phyloP scores from a whole-genome alignment of 257 asterid species.

The Nicotiana obtusifolia region DNA sequence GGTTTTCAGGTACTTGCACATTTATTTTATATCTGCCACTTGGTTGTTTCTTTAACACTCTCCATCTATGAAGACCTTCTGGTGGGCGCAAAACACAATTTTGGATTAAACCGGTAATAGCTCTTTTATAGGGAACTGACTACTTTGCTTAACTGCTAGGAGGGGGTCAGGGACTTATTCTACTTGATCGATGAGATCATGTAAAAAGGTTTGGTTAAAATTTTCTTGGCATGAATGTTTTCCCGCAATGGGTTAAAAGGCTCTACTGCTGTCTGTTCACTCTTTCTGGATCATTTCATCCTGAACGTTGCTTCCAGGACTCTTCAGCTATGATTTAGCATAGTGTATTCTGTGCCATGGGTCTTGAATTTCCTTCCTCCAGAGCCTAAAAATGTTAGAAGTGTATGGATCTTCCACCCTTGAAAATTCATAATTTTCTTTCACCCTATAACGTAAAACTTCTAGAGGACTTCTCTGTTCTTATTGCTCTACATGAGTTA shows the following conservation, averaged over 20 bases:
- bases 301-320: neutral
- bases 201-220: neutral
- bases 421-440: neutral
- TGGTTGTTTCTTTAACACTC: neutral
- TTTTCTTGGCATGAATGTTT: neutral
- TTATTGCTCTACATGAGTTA: neutral
- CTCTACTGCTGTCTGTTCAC: neutral
- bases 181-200: neutral
- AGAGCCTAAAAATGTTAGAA: neutral
- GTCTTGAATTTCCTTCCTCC: neutral
- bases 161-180: neutral
- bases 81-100: neutral
- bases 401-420: neutral
- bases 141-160: neutral
- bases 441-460: neutral
- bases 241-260: neutral
- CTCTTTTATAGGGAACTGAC: neutral
- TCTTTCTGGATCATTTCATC: neutral
- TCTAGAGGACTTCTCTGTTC: neutral
- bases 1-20: conserved; percentile 80
- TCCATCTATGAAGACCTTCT: neutral
- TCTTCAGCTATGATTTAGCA: neutral
- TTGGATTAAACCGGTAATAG: neutral
- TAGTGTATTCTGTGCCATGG: neutral
- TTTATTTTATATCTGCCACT: conserved; percentile 10